phyloP scores from a whole-genome alignment of 1,284 basidiomycete genomes.

The Malassezia vespertilionis region DNA sequence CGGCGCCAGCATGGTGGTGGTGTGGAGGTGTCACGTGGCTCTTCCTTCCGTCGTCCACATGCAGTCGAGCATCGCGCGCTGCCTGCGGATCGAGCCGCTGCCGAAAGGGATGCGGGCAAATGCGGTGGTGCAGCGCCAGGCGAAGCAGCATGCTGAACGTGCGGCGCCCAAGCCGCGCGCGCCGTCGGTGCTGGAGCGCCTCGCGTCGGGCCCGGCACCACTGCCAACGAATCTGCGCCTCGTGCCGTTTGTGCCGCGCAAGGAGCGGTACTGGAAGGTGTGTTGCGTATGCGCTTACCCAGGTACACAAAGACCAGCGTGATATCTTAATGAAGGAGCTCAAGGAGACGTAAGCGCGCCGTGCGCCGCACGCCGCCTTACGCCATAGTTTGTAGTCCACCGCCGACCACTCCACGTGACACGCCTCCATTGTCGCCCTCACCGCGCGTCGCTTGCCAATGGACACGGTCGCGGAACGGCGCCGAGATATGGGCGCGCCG shows the following conservation, averaged over 20 bases:
- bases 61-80: neutral
- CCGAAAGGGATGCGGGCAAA: neutral
- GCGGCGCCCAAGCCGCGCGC: neutral
- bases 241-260: slow-evolving; percentile 10
- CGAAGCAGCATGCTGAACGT: neutral
- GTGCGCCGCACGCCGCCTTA: neutral
- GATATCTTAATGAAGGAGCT: neutral
- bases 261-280: slow-evolving; percentile 18
- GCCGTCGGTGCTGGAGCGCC: slow-evolving; percentile 8
- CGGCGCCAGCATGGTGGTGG: slow-evolving; percentile 56
- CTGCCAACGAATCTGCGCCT: slow-evolving; percentile 13
- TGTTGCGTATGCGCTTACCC: neutral
- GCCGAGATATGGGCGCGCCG: no score
- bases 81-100: slow-evolving; percentile 11
- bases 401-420: neutral
- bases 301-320: slow-evolving; percentile 4
- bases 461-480: no score
- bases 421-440: neutral
- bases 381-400: neutral
- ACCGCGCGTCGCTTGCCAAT: no score
- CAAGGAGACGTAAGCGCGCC: neutral
- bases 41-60: slow-evolving; percentile 2
- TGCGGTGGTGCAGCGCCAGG: neutral
- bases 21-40: neutral
- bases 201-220: neutral